Evolutionary conservation across 1,284 basidiomycete genomes (phyloP).

Genomic region (Sanguinoderma infundibulare): DNA sequence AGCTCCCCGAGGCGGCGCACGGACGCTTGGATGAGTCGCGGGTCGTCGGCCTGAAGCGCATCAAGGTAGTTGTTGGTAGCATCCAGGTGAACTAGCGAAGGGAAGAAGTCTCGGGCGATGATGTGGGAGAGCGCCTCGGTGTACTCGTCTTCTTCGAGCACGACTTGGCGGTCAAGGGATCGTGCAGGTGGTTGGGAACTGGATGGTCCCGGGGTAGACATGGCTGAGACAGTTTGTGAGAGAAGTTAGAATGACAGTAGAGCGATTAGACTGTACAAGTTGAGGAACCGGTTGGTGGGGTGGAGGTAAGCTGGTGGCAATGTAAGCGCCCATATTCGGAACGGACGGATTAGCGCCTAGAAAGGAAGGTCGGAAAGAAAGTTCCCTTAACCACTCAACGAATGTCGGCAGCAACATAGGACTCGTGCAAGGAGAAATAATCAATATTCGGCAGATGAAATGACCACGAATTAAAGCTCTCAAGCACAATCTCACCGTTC

Average conservation of each 20-base stretch:
- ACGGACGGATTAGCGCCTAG: not conserved
- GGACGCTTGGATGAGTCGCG: conserved; percentile 71
- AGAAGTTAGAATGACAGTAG: not conserved
- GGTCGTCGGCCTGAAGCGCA: conserved; percentile 75
- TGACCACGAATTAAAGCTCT: no score
- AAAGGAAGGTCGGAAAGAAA: conserved; percentile 11
- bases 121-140: conserved; percentile 91
- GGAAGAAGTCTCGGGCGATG: conserved; percentile 98
- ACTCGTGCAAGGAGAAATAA: no score
- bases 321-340: conserved; percentile 6
- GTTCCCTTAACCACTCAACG: not conserved
- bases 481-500: no score
- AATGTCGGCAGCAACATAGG: not conserved
- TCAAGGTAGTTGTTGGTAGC: conserved; percentile 87
- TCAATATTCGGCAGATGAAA: no score
- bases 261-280: not conserved
- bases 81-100: conserved; percentile 85
- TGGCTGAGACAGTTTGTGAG: not conserved
- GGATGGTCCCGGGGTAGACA: conserved; percentile 18
- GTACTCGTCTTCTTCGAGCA: conserved; percentile 97
- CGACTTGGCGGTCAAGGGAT: conserved; percentile 72
- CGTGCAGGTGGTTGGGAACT: conserved; percentile 37
- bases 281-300: not conserved
- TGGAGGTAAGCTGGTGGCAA: not conserved
- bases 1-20: conserved; percentile 76